phyloP scores from a whole-genome alignment of 805 yeast species.

The Wickerhamomyces chambardii region DNA sequence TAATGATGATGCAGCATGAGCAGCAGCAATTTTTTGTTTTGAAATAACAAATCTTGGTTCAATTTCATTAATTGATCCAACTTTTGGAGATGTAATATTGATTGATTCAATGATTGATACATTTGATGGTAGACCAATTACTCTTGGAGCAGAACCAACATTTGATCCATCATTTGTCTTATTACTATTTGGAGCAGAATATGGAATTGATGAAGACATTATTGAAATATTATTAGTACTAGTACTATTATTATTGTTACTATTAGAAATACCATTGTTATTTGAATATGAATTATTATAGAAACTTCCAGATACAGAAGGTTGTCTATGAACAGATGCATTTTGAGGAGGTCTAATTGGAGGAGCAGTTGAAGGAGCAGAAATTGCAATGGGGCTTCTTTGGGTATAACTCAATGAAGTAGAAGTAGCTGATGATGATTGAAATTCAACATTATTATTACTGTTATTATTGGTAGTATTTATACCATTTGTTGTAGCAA shows the following conservation, averaged over 20 bases:
- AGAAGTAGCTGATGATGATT: constrained; percentile 2
- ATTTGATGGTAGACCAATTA: constrained; percentile 29
- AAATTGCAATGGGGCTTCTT: constrained; percentile 15
- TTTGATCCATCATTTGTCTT: constrained; percentile 16
- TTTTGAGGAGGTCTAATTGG: constrained; percentile 20
- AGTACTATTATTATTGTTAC: constrained; percentile 4
- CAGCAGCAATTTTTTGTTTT: constrained; percentile 50
- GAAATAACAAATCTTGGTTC: constrained; percentile 84
- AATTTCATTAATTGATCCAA: constrained; percentile 45
- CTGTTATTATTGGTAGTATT: neutral
- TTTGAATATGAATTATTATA: constrained; percentile 3
- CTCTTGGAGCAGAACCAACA: constrained; percentile 21
- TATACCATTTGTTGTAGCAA: neutral
- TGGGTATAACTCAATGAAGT: constrained; percentile 6
- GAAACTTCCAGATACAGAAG: constrained; percentile 4
- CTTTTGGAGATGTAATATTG: constrained; percentile 64
- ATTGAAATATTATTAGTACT: constrained; percentile 15
- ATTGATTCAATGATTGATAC: constrained; percentile 40
- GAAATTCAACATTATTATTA: constrained; percentile 2
- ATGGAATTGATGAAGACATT: constrained; percentile 56
- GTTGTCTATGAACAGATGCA: constrained; percentile 19
- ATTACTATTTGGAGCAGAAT: constrained; percentile 62
- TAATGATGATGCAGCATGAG: constrained; percentile 12
- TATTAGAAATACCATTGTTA: constrained; percentile 18
- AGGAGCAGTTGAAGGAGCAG: constrained; percentile 12